These are phyloP conservation scores for Rhizoclosmatium sp. DNA, from an alignment of 192 early-diverging fungal species.

Conservation along the genomic window DNA sequence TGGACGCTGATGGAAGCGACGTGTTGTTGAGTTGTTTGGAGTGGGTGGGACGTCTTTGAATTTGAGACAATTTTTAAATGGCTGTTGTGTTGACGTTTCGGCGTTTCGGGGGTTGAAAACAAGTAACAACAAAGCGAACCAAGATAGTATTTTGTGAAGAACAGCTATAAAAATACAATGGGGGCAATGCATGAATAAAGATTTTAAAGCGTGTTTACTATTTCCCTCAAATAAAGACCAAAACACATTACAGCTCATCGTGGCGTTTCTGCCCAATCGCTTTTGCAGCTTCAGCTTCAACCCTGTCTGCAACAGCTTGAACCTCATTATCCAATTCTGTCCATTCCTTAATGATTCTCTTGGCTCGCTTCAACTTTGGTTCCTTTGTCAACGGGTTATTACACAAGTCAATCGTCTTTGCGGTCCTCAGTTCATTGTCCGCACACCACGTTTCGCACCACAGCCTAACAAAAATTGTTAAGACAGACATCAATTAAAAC, in stretches of 20 bases:
- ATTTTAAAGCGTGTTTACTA: too few species aligned
- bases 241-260: not conserved
- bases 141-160: too few species aligned
- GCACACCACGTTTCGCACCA: slow-evolving; percentile 99
- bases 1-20: too few species aligned
- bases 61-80: too few species aligned
- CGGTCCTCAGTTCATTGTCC: slow-evolving; percentile 79
- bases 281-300: slow-evolving; percentile 4
- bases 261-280: not conserved
- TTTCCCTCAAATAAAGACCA: not conserved
- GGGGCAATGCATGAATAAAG: too few species aligned
- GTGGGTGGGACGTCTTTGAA: too few species aligned
- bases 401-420: slow-evolving; percentile 99
- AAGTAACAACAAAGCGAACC: too few species aligned
- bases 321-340: slow-evolving; percentile 77
- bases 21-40: too few species aligned
- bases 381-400: slow-evolving; percentile 99
- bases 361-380: slow-evolving; percentile 95
- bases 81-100: too few species aligned
- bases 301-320: slow-evolving; percentile 43
- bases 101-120: too few species aligned
- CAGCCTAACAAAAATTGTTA: slow-evolving; percentile 52
- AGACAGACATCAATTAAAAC: not conserved
- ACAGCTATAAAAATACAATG: too few species aligned
- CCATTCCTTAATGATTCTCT: slow-evolving; percentile 95